Evolutionary conservation across 768 basidiomycete genomes (phyloP), one percentile per base, ranked within the genome.

Genomic region (Mycena polygramma): DNA sequence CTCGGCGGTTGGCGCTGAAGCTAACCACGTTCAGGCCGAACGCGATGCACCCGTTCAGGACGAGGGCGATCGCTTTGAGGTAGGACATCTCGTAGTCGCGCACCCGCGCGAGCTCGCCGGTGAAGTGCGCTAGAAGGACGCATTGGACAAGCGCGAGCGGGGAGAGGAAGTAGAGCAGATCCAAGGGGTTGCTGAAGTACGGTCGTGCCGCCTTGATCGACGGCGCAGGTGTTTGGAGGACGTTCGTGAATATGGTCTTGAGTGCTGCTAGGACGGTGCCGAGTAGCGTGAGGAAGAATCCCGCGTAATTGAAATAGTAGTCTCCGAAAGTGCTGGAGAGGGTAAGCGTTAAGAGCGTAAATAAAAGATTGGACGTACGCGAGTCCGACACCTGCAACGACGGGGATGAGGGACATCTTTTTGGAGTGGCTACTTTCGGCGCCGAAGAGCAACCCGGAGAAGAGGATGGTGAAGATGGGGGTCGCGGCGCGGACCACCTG

Each of bases 401-500:
- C 96, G 0, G 97, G 96, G 8, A 94, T 71, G 46, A 99, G 88
- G 1, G 94, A 89, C 30, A 92, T 76, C 4, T 96, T 75, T 74
- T 94, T 96, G 26, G 84, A 75, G 2, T 80, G 83, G 73, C 87
- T 92, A 73, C 90, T 88, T 9, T 83, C 84, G 10, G 87, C 83
- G 57, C 89, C 86, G 41, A 95, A 87, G 45, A 99, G 77, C n/a
- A 91, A 69, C 61, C 86, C 83, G 0, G 96, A 91, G 63, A 98
- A 87, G 45, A 91, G 60, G 74, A 98, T 92, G 26, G 94, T 97
- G 83, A 99, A 98, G 59, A 99, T 87, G 0, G 98, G 97, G 0
- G 97, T 93, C 22, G 94, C 89, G 7, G 96, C 94, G 36, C 98
- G 93, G 45, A 99, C 91, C 64, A 99, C 95, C 85, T 99, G 97